These are phyloP conservation scores for Prunus armeniaca DNA, from an alignment of 306 rosid genomes.

Conservation along the genomic window DNA sequence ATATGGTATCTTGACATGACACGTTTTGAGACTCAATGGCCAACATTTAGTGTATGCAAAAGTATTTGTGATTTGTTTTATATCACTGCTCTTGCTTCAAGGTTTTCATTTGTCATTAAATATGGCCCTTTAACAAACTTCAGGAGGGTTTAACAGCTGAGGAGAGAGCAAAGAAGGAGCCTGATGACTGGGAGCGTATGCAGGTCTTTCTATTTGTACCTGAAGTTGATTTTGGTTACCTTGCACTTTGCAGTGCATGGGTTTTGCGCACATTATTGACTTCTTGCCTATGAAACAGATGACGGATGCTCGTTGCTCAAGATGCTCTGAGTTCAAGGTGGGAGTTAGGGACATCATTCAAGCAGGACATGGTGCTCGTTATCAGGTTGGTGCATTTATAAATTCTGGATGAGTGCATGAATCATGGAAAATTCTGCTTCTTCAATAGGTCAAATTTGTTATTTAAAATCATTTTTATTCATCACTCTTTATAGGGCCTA, in stretches of 20 bases:
- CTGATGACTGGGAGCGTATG: slow-evolving; percentile 74
- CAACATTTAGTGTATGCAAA: neutral
- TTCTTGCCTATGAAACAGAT: slow-evolving; percentile 52
- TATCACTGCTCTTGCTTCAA: neutral
- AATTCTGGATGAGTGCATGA: neutral
- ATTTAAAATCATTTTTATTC: neutral
- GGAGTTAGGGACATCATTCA: slow-evolving; percentile 82
- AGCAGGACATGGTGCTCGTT: slow-evolving; percentile 83
- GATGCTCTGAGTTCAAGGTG: slow-evolving; percentile 71
- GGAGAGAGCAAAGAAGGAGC: slow-evolving; percentile 64
- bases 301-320: slow-evolving; percentile 89
- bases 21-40: neutral
- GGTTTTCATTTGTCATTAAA: neutral
- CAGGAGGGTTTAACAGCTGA: slow-evolving; percentile 91
- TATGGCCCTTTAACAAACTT: slow-evolving; percentile 7
- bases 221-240: slow-evolving; percentile 6
- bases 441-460: slow-evolving; percentile 2
- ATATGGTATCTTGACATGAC: neutral
- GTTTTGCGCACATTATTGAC: slow-evolving; percentile 19
- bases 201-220: slow-evolving; percentile 51
- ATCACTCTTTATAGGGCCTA: neutral
- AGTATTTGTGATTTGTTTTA: neutral
- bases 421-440: neutral
- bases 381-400: slow-evolving; percentile 53
- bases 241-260: neutral